phyloP scores from a whole-genome alignment of 352 stramenopile genomes.

The Globisporangium lucens region DNA sequence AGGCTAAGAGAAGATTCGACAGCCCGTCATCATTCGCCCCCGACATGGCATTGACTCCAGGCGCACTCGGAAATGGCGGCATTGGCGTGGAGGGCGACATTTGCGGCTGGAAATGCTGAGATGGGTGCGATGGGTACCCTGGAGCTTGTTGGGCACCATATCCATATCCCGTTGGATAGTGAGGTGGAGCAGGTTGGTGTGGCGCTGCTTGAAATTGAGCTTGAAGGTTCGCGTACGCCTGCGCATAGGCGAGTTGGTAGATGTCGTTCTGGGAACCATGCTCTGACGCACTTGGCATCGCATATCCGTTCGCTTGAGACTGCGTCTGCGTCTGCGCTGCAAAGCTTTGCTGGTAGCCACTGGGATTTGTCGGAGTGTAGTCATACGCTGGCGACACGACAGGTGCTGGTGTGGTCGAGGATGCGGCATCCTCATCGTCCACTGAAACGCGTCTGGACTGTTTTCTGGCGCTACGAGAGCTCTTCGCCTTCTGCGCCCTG shows the following conservation, averaged over 20 bases:
- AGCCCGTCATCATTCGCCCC: constrained; percentile 47
- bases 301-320: constrained; percentile 4
- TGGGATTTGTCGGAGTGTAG: constrained; percentile 1
- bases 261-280: constrained; percentile 25
- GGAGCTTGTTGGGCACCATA: constrained; percentile 13
- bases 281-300: neutral
- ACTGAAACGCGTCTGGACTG: constrained; percentile 21
- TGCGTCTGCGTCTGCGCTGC: neutral
- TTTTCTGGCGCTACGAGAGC: constrained; percentile 20
- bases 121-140: constrained; percentile 26
- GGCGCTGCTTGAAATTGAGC: constrained; percentile 41
- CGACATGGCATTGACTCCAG: constrained; percentile 19
- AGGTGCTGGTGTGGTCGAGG: constrained; percentile 2
- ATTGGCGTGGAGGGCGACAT: constrained; percentile 13
- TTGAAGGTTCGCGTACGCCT: constrained; percentile 66
- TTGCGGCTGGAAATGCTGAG: constrained; percentile 17
- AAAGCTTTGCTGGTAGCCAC: constrained; percentile 1
- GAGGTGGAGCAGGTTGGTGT: constrained; percentile 11
- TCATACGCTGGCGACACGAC: constrained; percentile 4
- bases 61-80: constrained; percentile 15
- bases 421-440: constrained; percentile 21
- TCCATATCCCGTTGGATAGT: constrained; percentile 13
- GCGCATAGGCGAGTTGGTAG: constrained; percentile 64
- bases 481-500: constrained; percentile 28
- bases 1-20: constrained; percentile 72